phyloP scores from a whole-genome alignment of 106 monocot species.

The Platanthera zijinensis region DNA sequence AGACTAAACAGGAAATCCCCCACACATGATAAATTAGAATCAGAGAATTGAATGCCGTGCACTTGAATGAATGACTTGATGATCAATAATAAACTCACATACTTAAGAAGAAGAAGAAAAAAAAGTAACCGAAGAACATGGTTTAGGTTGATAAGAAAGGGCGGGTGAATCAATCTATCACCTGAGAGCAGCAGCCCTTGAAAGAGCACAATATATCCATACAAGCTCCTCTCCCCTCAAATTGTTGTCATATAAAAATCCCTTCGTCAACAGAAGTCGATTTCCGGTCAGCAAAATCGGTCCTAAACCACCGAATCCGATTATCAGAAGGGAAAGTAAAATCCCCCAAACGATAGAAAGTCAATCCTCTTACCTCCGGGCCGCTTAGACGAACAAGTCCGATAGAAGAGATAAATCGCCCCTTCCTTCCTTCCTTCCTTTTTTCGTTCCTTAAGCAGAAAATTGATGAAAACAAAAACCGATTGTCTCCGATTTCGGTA shows the following conservation, averaged over 20 bases:
- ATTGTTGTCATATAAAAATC: background rate
- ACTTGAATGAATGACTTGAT: no score
- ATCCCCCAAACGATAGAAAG: background rate
- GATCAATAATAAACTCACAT: no score
- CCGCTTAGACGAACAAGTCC: background rate
- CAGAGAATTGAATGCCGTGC: background rate
- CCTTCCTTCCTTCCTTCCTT: background rate
- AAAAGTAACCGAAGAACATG: background rate
- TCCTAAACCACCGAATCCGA: background rate
- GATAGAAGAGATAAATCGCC: background rate
- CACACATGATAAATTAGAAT: background rate
- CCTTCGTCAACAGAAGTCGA: background rate
- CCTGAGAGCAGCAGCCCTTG: slow-evolving; percentile 26
- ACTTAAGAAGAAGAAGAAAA: background rate
- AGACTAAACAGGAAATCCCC: background rate
- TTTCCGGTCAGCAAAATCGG: background rate
- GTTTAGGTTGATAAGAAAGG: background rate
- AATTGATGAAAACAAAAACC: no score
- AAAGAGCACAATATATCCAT: slow-evolving; percentile 40
- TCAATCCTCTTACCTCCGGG: background rate
- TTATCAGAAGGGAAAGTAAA: background rate
- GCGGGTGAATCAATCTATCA: slow-evolving; percentile 9
- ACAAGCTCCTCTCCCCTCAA: background rate
- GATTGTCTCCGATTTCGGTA: no score
- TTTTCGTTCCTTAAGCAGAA: background rate